Base-by-base conservation (phyloP, 2,329 filamentous ascomycete genomes). In the Aspergillus versicolor region DNA sequence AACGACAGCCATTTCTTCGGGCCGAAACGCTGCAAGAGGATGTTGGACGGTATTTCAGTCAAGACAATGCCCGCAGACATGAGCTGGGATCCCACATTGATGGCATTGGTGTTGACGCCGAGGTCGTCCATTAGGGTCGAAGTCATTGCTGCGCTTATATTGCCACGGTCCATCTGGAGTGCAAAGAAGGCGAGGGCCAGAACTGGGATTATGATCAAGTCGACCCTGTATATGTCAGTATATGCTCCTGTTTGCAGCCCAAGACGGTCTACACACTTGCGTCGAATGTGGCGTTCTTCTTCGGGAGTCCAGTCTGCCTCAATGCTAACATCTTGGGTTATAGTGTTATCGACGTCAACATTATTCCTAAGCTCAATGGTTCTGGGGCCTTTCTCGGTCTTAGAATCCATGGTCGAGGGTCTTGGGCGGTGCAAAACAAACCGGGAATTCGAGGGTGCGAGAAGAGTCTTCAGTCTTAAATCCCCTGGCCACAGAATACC, bases 81-180 rank as follows among this genome's bases (percentile, higher is more conserved):
- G 8, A 83, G 65, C 60, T 82, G 80, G 55, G 83, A 82, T 0
- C 81, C 81, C 0, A 82, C 64, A 52, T 83, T 84, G 57, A 83
- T 76, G 0, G 76, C 81, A 21, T 75, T 73, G 58, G 81, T 78
- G 34, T 71, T 67, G 6, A 82, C 70, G 0, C 63, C 57, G 30
- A 82, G 78, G 37, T 77, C 72, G 3, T 67, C 65, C 1, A 77
- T 76, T 45, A 82, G 80, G 0, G 77, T 78, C 4, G 74, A 79
- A 0, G 80, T 83, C 0, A 82, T 66, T 7, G 80, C 80, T 59
- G 78, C 81, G 15, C 77, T 79, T 7, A 82, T 70, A 56, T 83
- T 82, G 72, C 81, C 82, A 24, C 81, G 77, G 58, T 83, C 81
- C 0, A 83, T 67, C 63, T 82, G 80, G 58, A 83, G 81, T 42